Base-by-base conservation (phyloP, 1,284 basidiomycete species). In the Volvariella surrecta region DNA sequence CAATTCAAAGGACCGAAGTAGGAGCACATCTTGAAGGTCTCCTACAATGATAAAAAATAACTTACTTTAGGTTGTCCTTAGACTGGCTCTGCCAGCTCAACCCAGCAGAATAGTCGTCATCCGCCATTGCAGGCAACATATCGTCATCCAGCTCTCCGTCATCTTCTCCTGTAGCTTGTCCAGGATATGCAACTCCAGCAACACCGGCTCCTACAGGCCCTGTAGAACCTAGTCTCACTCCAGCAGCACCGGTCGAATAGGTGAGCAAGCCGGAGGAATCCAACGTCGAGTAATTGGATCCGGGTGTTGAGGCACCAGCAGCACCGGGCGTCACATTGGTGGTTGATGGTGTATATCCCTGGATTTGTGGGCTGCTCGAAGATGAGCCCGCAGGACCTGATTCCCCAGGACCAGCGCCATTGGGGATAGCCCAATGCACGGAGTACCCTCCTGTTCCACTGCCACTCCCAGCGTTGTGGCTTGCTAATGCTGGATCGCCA, bases 31-130 rank as follows among this genome's bases (percentile, higher is more conserved):
- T n/a, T n/a, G n/a, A n/a, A n/a, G n/a, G n/a, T n/a, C n/a, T n/a
- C n/a, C n/a, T n/a, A 28, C 24, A 28, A 28, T 28, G 7, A 22
- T 18, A 28, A 10, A 24, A 31, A 18, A 13, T 20, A 10, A 44
- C 71, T 40, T 46, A 88, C 85, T 87, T 89, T 22, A 89, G 62
- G 55, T 89, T 88, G 54, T 86, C 84, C 52, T 89, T 89, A 32
- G 82, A 84, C 63, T 88, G 83, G 49, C 80, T 87, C 61, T 88
- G 81, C 75, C 79, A 88, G 3, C 76, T 79, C 43, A 81, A 54
- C 54, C 87, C 85, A 1, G 84, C 82, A 10, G 84, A 85, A 58
- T 87, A 89, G 51, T 89, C 85, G 49, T 88, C 85, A 48, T 89
- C 85, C 4, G 84, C 85, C 85, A 89, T 88, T 3, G 82, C 83